Percentiles rank a stretch among this genome's conserved stretches.
Evolutionary conservation across 2,329 filamentous ascomycete species (phyloP).

Genomic region (Alternaria ethzedia): DNA sequence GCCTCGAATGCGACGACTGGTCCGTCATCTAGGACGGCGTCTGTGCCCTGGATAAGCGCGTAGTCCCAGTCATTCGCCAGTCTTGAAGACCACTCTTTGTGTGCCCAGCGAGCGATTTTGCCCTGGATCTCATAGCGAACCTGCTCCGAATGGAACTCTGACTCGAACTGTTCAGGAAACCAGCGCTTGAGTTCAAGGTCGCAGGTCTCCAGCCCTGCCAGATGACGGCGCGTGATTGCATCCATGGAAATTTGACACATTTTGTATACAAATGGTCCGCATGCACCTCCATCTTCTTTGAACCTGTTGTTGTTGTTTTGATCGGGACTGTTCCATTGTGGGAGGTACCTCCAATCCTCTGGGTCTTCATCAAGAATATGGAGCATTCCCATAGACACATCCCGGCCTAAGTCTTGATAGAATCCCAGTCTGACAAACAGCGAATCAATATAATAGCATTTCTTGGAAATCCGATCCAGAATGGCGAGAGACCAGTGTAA

Average conservation of each 20-base stretch:
- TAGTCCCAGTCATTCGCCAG: neutral
- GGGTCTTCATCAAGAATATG: slow-evolving; percentile 17
- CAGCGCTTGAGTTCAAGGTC: neutral
- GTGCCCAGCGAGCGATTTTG: slow-evolving; percentile 7
- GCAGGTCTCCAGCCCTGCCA: neutral
- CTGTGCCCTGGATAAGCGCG: neutral
- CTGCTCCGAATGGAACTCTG: slow-evolving; percentile 5
- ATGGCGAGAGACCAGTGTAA: slow-evolving; percentile 32
- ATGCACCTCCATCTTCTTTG: slow-evolving; percentile 20
- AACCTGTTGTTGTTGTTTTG: slow-evolving; percentile 21
- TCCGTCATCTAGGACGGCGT: neutral
- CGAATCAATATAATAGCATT: slow-evolving; percentile 28
- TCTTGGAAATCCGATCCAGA: slow-evolving; percentile 14
- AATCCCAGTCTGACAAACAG: neutral
- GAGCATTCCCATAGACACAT: slow-evolving; percentile 11
- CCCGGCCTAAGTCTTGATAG: neutral
- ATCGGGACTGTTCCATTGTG: slow-evolving; percentile 13
- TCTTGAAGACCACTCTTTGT: neutral
- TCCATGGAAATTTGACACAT: slow-evolving; percentile 14
- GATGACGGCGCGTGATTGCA: neutral
- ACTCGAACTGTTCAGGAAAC: neutral
- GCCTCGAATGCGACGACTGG: neutral
- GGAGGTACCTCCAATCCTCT: neutral
- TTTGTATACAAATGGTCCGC: slow-evolving; percentile 27
- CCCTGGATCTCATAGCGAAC: slow-evolving; percentile 9